Evolutionary conservation across 2,329 filamentous ascomycete species (phyloP).

Genomic region (Cryphonectria naterciae): DNA sequence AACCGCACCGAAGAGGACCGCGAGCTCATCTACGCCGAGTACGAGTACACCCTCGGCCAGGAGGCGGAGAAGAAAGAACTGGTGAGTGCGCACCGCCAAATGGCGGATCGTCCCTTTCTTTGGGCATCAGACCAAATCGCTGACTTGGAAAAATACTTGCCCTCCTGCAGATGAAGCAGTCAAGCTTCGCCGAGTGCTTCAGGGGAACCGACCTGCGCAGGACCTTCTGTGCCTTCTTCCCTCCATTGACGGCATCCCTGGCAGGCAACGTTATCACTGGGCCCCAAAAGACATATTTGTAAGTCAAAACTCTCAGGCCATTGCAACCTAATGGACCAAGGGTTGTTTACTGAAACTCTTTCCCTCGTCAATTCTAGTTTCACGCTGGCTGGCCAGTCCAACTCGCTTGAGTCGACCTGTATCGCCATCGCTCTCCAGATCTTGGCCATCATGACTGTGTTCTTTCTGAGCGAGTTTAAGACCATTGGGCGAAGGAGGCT

Average conservation of each 20-base stretch:
- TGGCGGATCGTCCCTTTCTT: not conserved
- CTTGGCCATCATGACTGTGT: conserved; percentile 6
- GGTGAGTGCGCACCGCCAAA: not conserved
- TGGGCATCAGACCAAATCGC: not conserved
- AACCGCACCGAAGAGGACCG: conserved; percentile 3
- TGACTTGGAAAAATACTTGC: not conserved
- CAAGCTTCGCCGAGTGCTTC: conserved; percentile 4
- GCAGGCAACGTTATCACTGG: conserved; percentile 14
- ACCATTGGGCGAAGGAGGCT: not conserved
- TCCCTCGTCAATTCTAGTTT: not conserved
- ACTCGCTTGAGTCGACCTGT: conserved; percentile 12
- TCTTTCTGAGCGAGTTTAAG: conserved; percentile 9
- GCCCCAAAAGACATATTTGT: conserved; percentile 14
- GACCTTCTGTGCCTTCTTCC: conserved; percentile 8
- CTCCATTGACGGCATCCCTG: conserved; percentile 7
- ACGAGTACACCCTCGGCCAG: conserved; percentile 10
- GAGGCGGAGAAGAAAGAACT: conserved; percentile 10
- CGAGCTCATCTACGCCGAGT: conserved; percentile 9
- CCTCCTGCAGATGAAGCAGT: conserved; percentile 6
- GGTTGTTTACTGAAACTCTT: not conserved
- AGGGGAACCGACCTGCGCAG: conserved; percentile 5
- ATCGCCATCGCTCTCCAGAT: conserved; percentile 11
- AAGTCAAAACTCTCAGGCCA: not conserved
- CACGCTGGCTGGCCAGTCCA: conserved; percentile 10
- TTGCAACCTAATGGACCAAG: not conserved